Percentiles rank a stretch among this genome's conserved stretches.
Evolutionary conservation across 2,329 filamentous ascomycete genomes (phyloP).

Genomic region (Colletotrichum falcatum): DNA sequence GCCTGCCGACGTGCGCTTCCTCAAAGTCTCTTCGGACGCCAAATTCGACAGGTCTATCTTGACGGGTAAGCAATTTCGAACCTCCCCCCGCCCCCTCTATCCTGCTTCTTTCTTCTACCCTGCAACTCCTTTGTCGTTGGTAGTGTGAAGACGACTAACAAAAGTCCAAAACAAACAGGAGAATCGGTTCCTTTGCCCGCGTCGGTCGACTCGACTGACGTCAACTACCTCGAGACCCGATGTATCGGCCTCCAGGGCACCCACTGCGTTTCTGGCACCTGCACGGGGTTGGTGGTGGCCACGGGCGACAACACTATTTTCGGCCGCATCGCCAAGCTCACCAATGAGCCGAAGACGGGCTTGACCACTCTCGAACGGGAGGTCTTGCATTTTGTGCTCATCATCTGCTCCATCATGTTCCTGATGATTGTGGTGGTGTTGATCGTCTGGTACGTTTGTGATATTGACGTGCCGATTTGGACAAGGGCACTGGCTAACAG

Average conservation of each 20-base stretch:
- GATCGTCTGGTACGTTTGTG: conserved; percentile 71
- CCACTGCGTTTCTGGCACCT: conserved; percentile 78
- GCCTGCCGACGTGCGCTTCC: conserved; percentile 78
- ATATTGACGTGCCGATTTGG: conserved; percentile 49
- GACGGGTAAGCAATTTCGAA: conserved; percentile 70
- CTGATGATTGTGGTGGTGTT: conserved; percentile 74
- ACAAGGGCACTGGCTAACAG: neutral
- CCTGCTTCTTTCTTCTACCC: neutral
- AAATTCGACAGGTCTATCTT: conserved; percentile 81
- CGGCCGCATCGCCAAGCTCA: conserved; percentile 79
- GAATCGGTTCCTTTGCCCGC: conserved; percentile 75
- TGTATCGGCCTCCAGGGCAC: conserved; percentile 85
- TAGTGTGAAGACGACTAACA: neutral
- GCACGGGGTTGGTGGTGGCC: conserved; percentile 75
- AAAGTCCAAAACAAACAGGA: conserved; percentile 52
- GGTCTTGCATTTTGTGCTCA: conserved; percentile 76
- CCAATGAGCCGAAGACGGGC: conserved; percentile 74
- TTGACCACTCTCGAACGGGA: conserved; percentile 79
- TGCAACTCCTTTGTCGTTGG: no score
- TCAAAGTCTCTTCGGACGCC: conserved; percentile 75
- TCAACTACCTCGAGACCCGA: conserved; percentile 81
- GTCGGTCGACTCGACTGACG: conserved; percentile 74
- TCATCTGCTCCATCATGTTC: conserved; percentile 77
- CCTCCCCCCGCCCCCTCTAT: neutral
- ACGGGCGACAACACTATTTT: conserved; percentile 82